phyloP scores from a whole-genome alignment of 116 monocot species.

The Dioscorea cayenensis region DNA sequence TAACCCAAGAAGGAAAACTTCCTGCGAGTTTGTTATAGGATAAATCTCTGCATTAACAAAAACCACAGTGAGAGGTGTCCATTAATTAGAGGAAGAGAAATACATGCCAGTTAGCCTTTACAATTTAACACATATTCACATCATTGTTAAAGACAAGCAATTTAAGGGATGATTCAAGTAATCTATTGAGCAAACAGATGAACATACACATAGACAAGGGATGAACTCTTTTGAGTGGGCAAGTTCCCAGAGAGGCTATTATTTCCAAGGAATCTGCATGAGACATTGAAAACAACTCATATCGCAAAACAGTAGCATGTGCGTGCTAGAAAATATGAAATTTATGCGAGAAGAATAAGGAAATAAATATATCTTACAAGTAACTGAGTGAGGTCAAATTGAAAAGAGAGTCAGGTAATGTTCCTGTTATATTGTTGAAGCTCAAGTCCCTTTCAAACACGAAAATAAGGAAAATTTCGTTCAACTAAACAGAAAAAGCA shows the following conservation, averaged over 20 bases:
- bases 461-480: not conserved
- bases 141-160: too few relatives aligned
- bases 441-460: constrained; percentile 8
- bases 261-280: constrained; percentile 80
- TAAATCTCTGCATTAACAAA: not conserved
- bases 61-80: not conserved
- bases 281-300: not conserved
- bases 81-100: too few relatives aligned
- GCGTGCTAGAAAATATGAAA: not conserved
- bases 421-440: constrained; percentile 4
- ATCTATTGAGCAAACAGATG: not conserved
- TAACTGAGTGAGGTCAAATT: not conserved
- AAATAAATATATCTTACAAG: constrained; percentile 3
- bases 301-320: not conserved
- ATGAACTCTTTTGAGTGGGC: constrained; percentile 47
- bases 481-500: not conserved
- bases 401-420: not conserved
- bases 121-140: too few relatives aligned
- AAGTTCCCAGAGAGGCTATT: constrained; percentile 64
- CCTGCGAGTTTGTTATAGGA: constrained; percentile 2
- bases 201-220: constrained; percentile 53
- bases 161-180: not conserved
- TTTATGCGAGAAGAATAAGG: not conserved
- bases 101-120: too few relatives aligned
- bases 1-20: not conserved